A percentile compares a stretch with the other conserved stretches of the same genome.
Evolutionary conservation across 2,329 filamentous ascomycete species (phyloP).

Genomic region (Epichloe sp.): DNA sequence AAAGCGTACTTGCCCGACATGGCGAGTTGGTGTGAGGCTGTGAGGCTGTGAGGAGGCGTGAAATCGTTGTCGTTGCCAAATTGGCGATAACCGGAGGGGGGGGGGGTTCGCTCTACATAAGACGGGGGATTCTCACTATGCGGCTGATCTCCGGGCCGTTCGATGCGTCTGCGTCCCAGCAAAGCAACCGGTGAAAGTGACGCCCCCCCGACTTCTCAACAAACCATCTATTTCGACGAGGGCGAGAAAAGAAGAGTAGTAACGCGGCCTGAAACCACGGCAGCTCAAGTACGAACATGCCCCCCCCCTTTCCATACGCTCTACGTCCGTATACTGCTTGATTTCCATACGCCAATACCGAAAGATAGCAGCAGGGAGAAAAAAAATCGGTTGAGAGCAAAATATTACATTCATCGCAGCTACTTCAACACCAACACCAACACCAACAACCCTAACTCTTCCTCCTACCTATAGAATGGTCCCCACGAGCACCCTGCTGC

Average conservation of each 20-base stretch:
- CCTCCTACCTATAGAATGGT: conserved; percentile 21
- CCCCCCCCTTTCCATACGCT: not conserved
- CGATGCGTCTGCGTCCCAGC: too few relatives aligned
- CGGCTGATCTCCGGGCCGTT: conserved; percentile 5
- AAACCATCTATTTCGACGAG: too few relatives aligned
- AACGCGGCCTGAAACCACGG: not conserved
- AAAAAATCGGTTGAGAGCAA: not conserved
- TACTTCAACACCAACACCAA: not conserved
- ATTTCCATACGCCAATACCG: too few relatives aligned
- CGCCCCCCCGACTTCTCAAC: not conserved
- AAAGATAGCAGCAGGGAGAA: not conserved
- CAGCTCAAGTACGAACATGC: not conserved
- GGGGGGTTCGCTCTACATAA: too few relatives aligned
- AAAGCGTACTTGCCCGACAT: conserved; percentile 96
- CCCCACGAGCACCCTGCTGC: conserved; percentile 36
- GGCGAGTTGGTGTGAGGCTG: conserved; percentile 14
- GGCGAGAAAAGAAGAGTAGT: not conserved
- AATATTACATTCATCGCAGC: not conserved
- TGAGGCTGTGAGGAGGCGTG: not conserved
- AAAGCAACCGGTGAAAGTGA: too few relatives aligned
- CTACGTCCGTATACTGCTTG: too few relatives aligned
- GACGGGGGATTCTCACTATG: not conserved
- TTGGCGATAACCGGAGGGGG: not conserved
- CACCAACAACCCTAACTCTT: not conserved
- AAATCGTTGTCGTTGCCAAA: not conserved